These are phyloP conservation scores for Teratosphaeria viscida DNA, from an alignment of 2,329 filamentous ascomycete species.

Conservation along the genomic window DNA sequence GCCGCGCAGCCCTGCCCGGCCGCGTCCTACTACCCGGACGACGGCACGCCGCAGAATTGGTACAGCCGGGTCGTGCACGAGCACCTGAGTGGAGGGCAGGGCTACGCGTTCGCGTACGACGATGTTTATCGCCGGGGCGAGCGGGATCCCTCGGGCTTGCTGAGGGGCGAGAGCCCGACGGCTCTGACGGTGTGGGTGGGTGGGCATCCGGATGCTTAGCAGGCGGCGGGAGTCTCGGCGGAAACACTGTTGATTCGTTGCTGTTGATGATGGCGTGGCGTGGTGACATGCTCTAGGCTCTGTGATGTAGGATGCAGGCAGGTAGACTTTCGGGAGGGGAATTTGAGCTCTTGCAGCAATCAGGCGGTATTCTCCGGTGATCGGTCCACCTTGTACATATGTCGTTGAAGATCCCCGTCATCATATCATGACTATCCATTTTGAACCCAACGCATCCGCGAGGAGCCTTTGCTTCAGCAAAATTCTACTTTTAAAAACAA, in stretches of 20 bases:
- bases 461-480: background rate
- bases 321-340: no score
- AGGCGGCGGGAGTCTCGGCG: no score
- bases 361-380: background rate
- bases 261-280: no score
- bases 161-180: background rate
- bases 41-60: slow-evolving; percentile 31
- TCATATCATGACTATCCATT: background rate
- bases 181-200: slow-evolving; percentile 1
- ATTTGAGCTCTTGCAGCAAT: no score
- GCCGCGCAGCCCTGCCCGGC: slow-evolving; percentile 34
- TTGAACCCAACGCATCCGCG: no score
- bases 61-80: slow-evolving; percentile 51
- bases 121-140: slow-evolving; percentile 46
- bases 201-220: background rate
- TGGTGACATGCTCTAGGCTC: no score
- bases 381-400: background rate
- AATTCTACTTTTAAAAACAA: background rate
- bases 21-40: slow-evolving; percentile 33
- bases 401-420: background rate
- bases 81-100: slow-evolving; percentile 47
- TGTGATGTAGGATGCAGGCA: no score
- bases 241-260: no score
- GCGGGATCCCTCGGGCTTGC: background rate
- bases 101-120: slow-evolving; percentile 57